A percentile compares a stretch with the other conserved stretches of the same genome.
These are phyloP conservation scores for Phytophthora boehmeriae DNA, from an alignment of 352 stramenopile genomes.

Conservation along the genomic window DNA sequence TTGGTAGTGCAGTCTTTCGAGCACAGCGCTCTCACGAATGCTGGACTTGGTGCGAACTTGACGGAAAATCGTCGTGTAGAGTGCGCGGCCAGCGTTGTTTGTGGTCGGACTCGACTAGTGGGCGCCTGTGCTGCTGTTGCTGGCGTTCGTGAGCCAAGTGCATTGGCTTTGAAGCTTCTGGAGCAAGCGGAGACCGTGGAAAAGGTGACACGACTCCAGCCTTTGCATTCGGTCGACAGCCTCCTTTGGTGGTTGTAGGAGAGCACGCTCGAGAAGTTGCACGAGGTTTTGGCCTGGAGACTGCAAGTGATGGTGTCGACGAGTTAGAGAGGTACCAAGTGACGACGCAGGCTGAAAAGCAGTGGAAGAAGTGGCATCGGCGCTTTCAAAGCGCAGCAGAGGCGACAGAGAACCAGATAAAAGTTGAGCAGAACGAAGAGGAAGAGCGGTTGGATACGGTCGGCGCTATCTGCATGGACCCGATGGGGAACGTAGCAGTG, in stretches of 20 bases:
- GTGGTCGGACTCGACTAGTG: slow-evolving; percentile 41
- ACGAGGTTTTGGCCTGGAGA: slow-evolving; percentile 42
- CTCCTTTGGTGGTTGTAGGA: slow-evolving; percentile 64
- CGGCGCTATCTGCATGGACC: slow-evolving; percentile 64
- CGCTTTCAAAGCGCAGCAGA: slow-evolving; percentile 21
- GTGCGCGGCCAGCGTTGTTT: slow-evolving; percentile 63
- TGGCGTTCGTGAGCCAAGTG: slow-evolving; percentile 55
- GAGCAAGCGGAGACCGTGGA: slow-evolving; percentile 19
- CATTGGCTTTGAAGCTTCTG: slow-evolving; percentile 50
- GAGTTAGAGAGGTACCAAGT: slow-evolving; percentile 46
- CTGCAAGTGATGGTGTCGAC: slow-evolving; percentile 20
- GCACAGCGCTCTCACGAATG: slow-evolving; percentile 57
- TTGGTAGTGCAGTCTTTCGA: slow-evolving; percentile 55
- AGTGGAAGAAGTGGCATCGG: slow-evolving; percentile 59
- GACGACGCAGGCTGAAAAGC: slow-evolving; percentile 27
- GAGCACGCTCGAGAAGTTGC: slow-evolving; percentile 46
- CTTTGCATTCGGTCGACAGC: slow-evolving; percentile 50
- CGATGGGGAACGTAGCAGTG: slow-evolving; percentile 52
- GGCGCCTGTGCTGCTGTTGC: slow-evolving; percentile 50
- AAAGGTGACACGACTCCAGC: not conserved
- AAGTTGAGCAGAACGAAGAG: slow-evolving; percentile 3
- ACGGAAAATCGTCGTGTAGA: slow-evolving; percentile 53
- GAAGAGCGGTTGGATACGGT: slow-evolving; percentile 60
- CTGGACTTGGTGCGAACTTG: slow-evolving; percentile 58
- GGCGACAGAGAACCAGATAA: not conserved